Evolutionary conservation across 169 alveolate genomes (phyloP).

Genomic region (Eimeria falciformis): DNA sequence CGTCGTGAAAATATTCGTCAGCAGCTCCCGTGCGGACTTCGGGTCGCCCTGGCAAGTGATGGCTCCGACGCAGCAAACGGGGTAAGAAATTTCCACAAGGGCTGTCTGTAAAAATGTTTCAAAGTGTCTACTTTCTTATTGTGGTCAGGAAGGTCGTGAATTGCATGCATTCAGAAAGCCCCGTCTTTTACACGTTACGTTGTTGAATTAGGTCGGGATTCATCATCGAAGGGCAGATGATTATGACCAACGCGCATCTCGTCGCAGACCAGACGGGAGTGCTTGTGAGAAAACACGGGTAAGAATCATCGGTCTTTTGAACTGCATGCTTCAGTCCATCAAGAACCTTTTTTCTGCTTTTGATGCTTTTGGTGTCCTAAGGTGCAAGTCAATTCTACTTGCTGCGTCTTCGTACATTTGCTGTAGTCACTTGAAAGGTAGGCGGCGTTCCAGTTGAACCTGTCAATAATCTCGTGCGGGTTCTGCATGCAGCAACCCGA

Average conservation of each 20-base stretch:
- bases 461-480: background rate
- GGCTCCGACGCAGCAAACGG: constrained; percentile 84
- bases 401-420: background rate
- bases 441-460: background rate
- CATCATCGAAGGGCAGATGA: constrained; percentile 82
- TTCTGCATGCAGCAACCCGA: constrained; percentile 75
- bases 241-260: constrained; percentile 91
- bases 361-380: background rate
- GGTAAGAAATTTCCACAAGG: constrained; percentile 82
- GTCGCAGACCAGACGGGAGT: constrained; percentile 88
- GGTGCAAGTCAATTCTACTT: background rate
- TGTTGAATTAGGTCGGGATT: constrained; percentile 90
- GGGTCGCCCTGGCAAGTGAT: constrained; percentile 90
- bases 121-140: background rate
- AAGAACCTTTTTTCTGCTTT: background rate
- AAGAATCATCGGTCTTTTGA: background rate
- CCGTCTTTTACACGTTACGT: background rate
- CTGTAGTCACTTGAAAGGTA: background rate
- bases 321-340: background rate
- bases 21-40: constrained; percentile 85
- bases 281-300: constrained; percentile 89
- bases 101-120: background rate
- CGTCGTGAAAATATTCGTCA: constrained; percentile 88
- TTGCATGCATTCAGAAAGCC: background rate
- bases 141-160: background rate